Evolutionary conservation across 1,139 yeast genomes (phyloP), one percentile per base, ranked within the genome.

Genomic region (Yamadazyma triangularis): DNA sequence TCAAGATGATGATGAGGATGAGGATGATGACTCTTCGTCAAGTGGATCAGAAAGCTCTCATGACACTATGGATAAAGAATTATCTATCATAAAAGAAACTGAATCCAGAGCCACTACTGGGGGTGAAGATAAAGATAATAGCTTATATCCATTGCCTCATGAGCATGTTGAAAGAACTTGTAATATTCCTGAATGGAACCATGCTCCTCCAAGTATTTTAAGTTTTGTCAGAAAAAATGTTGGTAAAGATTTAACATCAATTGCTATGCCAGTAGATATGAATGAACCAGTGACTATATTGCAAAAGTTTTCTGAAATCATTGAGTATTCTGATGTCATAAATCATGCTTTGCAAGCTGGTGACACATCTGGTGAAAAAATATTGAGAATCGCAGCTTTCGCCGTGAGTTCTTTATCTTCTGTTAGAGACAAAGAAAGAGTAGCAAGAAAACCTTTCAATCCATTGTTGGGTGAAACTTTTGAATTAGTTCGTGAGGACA

Each of bases 211-310:
- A 4, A 82, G 93, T 40, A 59, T 91, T 24, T 63, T 89, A 31
- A 73, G 88, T 1, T 75, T 88, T 47, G 69, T 91, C 36, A 73
- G 96, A 33, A 88, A 89, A 51, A 88, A 87, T 47, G 94, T 89
- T 11, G 96, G 97, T 16, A 89, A 89, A 51, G 97, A 89, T 55
- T 56, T 89, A 40, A 73, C 91, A 0, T 73, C 91, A 1, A 76
- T 88, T 34, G 81, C 96, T 1, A 88, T 89, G 93, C 98, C 98
- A 1, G 95, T 91, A 4, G 81, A 93, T 2, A 74, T 88, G 40
- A 91, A 91, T 59, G 98, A 91, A 53, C 98, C 98, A 0, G 57
- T 89, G 12, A 77, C 94, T 0, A 77, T 84, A 22, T 62, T 91
- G 33, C 96, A 91, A 53, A 74, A 79, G 42, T 75, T 80, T 45